These are phyloP conservation scores for Elsinoe australis DNA, from an alignment of 2,329 filamentous ascomycete genomes.

Conservation along the genomic window DNA sequence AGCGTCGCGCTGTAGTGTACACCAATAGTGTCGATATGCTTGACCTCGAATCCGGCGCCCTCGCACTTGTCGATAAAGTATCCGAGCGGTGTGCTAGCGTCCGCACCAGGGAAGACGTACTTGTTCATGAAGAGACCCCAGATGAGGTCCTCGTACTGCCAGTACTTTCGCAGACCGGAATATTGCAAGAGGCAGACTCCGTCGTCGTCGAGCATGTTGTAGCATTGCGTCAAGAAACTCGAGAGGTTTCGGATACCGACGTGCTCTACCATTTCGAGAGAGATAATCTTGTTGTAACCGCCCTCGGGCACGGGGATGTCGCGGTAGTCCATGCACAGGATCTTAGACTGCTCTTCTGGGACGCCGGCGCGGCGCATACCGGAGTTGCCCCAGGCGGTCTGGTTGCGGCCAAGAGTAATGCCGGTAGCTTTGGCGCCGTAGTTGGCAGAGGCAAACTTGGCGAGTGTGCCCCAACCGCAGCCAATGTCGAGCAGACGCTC, in stretches of 20 bases:
- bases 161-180: conserved; percentile 83
- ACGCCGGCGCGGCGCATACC: conserved; percentile 77
- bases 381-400: conserved; percentile 93
- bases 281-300: conserved; percentile 89
- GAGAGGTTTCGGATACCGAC: conserved; percentile 87
- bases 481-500: conserved; percentile 89
- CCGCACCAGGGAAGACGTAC: conserved; percentile 95
- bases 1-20: conserved; percentile 95
- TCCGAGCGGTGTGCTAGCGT: conserved; percentile 86
- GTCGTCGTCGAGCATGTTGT: conserved; percentile 94
- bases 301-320: conserved; percentile 75
- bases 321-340: conserved; percentile 95
- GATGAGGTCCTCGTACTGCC: conserved; percentile 96
- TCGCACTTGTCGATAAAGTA: conserved; percentile 81
- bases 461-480: conserved; percentile 95
- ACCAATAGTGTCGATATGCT: conserved; percentile 84
- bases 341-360: conserved; percentile 77
- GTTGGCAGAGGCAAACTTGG: conserved; percentile 85
- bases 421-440: conserved; percentile 81
- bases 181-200: conserved; percentile 95
- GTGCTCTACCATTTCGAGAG: conserved; percentile 97
- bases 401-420: conserved; percentile 90
- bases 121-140: conserved; percentile 99
- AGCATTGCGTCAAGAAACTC: conserved; percentile 73
- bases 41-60: conserved; percentile 81